These are phyloP conservation scores for Fusarium sp. DNA, from an alignment of 2,329 filamentous ascomycete species.

Conservation along the genomic window DNA sequence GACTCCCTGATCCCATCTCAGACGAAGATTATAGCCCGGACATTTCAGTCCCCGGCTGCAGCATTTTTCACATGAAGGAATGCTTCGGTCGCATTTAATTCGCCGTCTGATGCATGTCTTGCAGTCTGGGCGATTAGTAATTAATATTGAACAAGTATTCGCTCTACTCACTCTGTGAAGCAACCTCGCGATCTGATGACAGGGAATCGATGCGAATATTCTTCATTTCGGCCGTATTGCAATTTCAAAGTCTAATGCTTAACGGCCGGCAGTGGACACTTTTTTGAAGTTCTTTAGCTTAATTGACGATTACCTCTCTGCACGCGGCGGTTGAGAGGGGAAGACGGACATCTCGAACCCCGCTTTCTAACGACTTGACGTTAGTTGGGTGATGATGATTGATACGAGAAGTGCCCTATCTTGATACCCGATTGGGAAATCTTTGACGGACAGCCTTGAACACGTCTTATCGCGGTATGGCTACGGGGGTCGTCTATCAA, in stretches of 20 bases:
- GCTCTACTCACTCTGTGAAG: neutral
- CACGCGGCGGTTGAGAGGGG: neutral
- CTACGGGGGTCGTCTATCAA: too few relatives aligned
- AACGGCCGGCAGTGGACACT: too few relatives aligned
- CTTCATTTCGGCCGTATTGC: neutral
- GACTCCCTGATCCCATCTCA: slow-evolving; percentile 14
- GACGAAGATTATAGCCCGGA: neutral
- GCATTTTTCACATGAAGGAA: neutral
- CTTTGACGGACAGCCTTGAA: neutral
- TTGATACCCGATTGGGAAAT: neutral
- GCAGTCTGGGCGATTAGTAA: neutral
- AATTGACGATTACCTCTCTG: neutral
- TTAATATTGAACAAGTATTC: too few relatives aligned
- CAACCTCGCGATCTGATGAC: neutral
- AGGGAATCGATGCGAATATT: slow-evolving; percentile 4
- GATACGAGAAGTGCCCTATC: slow-evolving; percentile 3
- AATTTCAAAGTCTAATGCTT: fast-evolving
- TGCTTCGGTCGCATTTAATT: slow-evolving; percentile 2
- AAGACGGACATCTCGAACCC: neutral
- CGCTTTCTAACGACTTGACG: slow-evolving; percentile 9
- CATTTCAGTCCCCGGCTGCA: neutral
- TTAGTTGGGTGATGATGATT: neutral
- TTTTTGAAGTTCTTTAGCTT: neutral
- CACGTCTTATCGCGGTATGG: neutral
- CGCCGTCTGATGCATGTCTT: slow-evolving; percentile 2